Percentiles rank a stretch among this genome's conserved stretches.
Evolutionary conservation across 192 early-diverging fungal genomes (phyloP).

Genomic region (Coemansia sp.): DNA sequence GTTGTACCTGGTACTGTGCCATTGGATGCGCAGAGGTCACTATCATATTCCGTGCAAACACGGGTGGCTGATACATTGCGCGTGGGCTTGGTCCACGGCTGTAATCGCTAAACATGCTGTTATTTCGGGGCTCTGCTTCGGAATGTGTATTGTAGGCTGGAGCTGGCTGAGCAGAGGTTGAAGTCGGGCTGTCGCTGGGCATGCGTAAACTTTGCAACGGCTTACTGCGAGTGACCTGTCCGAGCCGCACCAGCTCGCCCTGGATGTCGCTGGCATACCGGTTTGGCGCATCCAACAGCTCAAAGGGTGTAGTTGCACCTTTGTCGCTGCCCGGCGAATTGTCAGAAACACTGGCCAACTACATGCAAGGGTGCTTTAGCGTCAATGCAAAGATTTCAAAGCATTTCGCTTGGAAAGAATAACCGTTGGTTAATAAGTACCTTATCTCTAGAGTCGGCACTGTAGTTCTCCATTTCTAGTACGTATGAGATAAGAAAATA

Average conservation of each 20-base stretch:
- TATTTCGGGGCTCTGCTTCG: neutral
- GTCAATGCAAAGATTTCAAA: neutral
- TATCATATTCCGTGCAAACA: neutral
- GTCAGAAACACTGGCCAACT: neutral
- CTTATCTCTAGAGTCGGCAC: neutral
- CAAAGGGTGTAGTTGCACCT: neutral
- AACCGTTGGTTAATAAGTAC: neutral
- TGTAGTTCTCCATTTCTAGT: neutral
- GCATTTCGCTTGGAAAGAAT: too few relatives aligned
- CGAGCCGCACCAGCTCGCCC: constrained; percentile 22
- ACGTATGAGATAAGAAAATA: neutral
- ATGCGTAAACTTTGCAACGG: neutral
- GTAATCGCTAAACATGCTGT: neutral
- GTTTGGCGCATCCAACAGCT: constrained; percentile 14
- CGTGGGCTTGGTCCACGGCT: neutral
- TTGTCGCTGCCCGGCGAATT: neutral
- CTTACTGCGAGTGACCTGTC: neutral
- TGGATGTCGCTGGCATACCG: constrained; percentile 25
- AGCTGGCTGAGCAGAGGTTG: neutral
- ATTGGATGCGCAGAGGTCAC: neutral
- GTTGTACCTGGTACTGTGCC: neutral
- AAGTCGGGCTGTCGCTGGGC: neutral
- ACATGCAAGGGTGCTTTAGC: neutral
- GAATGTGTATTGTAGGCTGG: neutral
- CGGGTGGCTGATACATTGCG: neutral